Conservation (phyloP, 495 filamentous ascomycete genomes). For the Hypoxylon trugodes region DNA sequence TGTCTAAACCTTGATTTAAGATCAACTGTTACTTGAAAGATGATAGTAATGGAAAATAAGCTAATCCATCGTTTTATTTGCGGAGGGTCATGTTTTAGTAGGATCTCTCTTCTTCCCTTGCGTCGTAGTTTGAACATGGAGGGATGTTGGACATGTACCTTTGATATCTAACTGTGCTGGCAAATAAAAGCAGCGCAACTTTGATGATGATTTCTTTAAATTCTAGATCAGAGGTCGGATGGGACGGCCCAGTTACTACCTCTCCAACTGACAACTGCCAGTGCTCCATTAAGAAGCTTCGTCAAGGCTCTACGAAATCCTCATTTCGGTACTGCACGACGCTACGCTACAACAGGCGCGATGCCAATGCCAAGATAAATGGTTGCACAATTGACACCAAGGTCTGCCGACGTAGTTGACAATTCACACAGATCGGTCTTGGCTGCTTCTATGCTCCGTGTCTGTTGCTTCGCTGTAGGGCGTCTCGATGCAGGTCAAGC, state of each 20-base stretch:
- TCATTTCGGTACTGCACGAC: slow-evolving; percentile 34
- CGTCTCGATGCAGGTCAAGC: slow-evolving; percentile 37
- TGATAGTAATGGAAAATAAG: slow-evolving; percentile 15
- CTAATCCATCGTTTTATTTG: no score
- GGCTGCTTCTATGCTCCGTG: slow-evolving; percentile 30
- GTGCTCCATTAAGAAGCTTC: slow-evolving; percentile 29
- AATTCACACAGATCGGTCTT: slow-evolving; percentile 37
- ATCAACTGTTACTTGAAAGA: slow-evolving; percentile 15
- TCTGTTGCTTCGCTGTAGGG: slow-evolving; percentile 22
- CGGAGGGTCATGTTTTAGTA: neutral
- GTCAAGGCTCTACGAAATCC: slow-evolving; percentile 20
- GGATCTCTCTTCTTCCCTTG: neutral
- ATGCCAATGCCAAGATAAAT: slow-evolving; percentile 33
- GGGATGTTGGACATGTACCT: neutral
- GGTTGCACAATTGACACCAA: slow-evolving; percentile 40
- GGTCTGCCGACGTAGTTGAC: slow-evolving; percentile 39
- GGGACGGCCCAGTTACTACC: slow-evolving; percentile 1
- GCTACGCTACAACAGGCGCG: slow-evolving; percentile 31
- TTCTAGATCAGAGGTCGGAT: slow-evolving; percentile 16
- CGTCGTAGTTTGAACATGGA: neutral
- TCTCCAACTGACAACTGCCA: slow-evolving; percentile 8
- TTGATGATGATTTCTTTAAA: slow-evolving; percentile 6
- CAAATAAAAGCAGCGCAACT: neutral
- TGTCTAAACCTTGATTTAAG: slow-evolving; percentile 24
- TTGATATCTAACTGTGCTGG: neutral